Conservation (phyloP, 305 asterid genomes). For the Plantago rigida region DNA sequence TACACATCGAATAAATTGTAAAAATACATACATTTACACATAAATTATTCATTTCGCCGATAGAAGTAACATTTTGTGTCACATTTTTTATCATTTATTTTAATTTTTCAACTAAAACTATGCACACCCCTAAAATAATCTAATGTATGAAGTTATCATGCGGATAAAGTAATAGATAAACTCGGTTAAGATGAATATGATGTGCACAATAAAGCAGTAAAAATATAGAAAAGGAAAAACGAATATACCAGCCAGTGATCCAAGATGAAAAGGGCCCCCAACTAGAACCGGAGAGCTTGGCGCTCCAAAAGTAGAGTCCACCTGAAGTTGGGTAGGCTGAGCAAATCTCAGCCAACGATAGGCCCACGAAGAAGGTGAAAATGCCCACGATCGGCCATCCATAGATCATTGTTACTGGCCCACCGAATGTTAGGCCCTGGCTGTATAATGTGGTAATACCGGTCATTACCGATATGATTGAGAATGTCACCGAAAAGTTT, state of each 20-base stretch:
- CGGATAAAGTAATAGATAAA: no score
- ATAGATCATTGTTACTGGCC: slow-evolving; percentile 46
- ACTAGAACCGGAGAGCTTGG: slow-evolving; percentile 34
- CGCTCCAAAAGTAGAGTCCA: slow-evolving; percentile 57
- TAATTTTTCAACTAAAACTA: no score
- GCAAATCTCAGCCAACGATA: slow-evolving; percentile 54
- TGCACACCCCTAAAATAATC: no score
- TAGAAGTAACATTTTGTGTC: no score
- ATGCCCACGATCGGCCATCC: slow-evolving; percentile 55
- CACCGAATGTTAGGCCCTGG: slow-evolving; percentile 49
- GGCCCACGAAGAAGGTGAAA: slow-evolving; percentile 39
- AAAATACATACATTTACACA: no score
- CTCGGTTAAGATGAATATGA: no score
- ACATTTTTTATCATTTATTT: no score
- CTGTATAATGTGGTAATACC: slow-evolving; percentile 46
- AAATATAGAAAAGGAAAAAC: background rate
- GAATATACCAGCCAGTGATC: slow-evolving; percentile 50
- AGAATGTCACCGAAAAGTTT: slow-evolving; percentile 49
- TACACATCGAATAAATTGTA: no score
- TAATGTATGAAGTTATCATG: no score
- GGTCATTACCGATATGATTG: slow-evolving; percentile 43
- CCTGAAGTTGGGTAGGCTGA: slow-evolving; percentile 58
- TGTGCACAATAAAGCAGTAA: background rate
- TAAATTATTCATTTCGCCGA: no score
- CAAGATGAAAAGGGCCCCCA: slow-evolving; percentile 53